Percentiles rank a stretch among this genome's conserved stretches.
These are phyloP conservation scores for Aspergillus awamori DNA, from an alignment of 2,329 filamentous ascomycete species.

Conservation along the genomic window DNA sequence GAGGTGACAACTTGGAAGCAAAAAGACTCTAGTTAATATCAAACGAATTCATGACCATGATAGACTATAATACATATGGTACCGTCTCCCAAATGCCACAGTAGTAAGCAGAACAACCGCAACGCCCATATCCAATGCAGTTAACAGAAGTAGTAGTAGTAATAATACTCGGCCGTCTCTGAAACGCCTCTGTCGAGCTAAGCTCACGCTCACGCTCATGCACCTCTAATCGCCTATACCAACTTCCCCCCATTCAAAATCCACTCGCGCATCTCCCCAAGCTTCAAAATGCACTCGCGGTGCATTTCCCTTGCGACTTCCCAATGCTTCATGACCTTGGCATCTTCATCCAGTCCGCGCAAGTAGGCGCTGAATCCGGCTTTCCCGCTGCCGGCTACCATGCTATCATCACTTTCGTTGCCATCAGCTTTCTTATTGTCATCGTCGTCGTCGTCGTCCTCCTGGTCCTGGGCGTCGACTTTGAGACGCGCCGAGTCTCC, in stretches of 20 bases:
- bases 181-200: not conserved
- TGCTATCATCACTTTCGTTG: constrained; percentile 32
- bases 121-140: constrained; percentile 19
- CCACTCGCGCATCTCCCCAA: constrained; percentile 45
- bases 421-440: constrained; percentile 20
- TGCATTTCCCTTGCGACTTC: constrained; percentile 52
- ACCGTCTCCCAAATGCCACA: constrained; percentile 1
- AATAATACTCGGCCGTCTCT: not conserved
- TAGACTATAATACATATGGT: constrained; percentile 5
- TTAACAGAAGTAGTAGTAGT: too few relatives aligned
- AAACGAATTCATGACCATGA: not conserved
- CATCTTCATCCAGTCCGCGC: constrained; percentile 50
- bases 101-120: constrained; percentile 1
- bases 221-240: constrained; percentile 5
- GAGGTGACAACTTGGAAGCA: too few relatives aligned
- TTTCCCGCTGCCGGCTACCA: constrained; percentile 35
- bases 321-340: constrained; percentile 51
- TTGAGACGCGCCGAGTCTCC: constrained; percentile 49
- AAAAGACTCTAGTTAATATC: not conserved
- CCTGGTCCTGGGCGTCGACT: constrained; percentile 28
- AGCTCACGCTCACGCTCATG: not conserved
- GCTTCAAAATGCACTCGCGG: constrained; percentile 44
- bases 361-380: constrained; percentile 51
- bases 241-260: constrained; percentile 37
- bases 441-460: constrained; percentile 22